These are phyloP conservation scores for Pseudogymnoascus sp. DNA, from an alignment of 2,329 filamentous ascomycete genomes.

Conservation along the genomic window DNA sequence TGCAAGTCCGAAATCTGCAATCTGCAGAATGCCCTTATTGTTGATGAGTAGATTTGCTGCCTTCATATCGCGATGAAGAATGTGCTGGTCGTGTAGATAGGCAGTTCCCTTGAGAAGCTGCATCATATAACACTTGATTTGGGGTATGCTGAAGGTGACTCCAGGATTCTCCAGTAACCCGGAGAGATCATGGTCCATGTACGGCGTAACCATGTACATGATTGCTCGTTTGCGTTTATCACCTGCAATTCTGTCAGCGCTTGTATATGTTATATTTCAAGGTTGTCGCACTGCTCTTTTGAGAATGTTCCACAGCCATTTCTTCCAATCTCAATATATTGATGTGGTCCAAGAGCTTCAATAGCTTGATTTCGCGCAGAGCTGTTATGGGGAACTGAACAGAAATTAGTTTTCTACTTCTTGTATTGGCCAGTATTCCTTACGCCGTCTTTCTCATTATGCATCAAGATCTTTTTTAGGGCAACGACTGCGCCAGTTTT, in stretches of 20 bases:
- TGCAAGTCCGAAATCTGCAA: conserved; percentile 93
- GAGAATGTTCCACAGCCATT: conserved; percentile 77
- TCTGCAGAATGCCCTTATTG: conserved; percentile 86
- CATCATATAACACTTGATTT: conserved; percentile 97
- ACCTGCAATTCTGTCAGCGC: conserved; percentile 35
- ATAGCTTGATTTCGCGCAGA: conserved; percentile 90
- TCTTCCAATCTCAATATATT: conserved; percentile 85
- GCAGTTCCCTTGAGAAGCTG: conserved; percentile 83
- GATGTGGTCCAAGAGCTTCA: conserved; percentile 86
- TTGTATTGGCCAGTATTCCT: conserved; percentile 25
- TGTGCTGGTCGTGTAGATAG: conserved; percentile 83
- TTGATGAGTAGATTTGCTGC: conserved; percentile 95
- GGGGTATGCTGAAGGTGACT: conserved; percentile 75
- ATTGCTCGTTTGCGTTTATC: conserved; percentile 75
- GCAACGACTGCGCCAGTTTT: conserved; percentile 70
- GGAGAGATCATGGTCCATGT: conserved; percentile 98
- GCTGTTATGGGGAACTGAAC: conserved; percentile 89
- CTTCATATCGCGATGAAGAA: conserved; percentile 97
- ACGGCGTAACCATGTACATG: conserved; percentile 98
- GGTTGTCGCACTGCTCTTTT: conserved; percentile 27
- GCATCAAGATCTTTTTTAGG: conserved; percentile 98
- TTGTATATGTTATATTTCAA: conserved; percentile 10
- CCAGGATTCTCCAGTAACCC: conserved; percentile 91
- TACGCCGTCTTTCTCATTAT: conserved; percentile 95
- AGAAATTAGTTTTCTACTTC: conserved; percentile 14